Evolutionary conservation across 2,329 filamentous ascomycete species (phyloP).

Genomic region (Pseudogymnoascus sp.): DNA sequence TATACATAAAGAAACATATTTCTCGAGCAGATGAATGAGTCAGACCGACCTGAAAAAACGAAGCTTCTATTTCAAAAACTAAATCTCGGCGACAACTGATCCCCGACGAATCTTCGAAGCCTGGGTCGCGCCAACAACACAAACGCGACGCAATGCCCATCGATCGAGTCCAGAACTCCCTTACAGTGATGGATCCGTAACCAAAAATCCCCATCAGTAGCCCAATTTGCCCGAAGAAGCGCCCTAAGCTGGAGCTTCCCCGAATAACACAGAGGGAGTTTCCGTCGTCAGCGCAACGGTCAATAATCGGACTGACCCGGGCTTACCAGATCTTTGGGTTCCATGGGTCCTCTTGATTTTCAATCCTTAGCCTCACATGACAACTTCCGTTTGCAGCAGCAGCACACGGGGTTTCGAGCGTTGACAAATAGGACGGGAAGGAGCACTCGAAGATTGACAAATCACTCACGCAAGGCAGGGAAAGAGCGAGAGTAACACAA

Average conservation of each 20-base stretch:
- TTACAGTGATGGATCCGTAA: not conserved
- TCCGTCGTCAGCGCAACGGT: constrained; percentile 5
- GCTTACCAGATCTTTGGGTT: not conserved
- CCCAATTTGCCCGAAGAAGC: not conserved
- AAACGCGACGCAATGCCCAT: not conserved
- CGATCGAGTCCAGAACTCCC: not conserved
- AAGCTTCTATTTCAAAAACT: not conserved
- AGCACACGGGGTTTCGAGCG: not conserved
- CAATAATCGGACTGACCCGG: constrained; percentile 5
- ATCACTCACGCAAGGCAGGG: not conserved
- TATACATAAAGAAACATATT: not conserved
- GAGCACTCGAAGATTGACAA: constrained; percentile 2
- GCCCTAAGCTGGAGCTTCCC: not conserved
- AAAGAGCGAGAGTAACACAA: constrained; percentile 1
- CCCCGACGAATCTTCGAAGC: not conserved
- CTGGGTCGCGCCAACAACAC: not conserved
- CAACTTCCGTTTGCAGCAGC: constrained; percentile 4
- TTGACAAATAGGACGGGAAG: constrained; percentile 8
- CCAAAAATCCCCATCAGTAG: not conserved
- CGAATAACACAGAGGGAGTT: not conserved
- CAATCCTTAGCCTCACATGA: constrained; percentile 6
- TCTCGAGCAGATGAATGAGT: not conserved
- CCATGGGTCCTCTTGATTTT: constrained; percentile 2
- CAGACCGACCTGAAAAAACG: not conserved
- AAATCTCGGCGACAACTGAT: not conserved